Percentiles rank a stretch among this genome's conserved stretches.
Evolutionary conservation across 495 filamentous ascomycete genomes (phyloP).

Genomic region (Tuber microsphaerosporum): DNA sequence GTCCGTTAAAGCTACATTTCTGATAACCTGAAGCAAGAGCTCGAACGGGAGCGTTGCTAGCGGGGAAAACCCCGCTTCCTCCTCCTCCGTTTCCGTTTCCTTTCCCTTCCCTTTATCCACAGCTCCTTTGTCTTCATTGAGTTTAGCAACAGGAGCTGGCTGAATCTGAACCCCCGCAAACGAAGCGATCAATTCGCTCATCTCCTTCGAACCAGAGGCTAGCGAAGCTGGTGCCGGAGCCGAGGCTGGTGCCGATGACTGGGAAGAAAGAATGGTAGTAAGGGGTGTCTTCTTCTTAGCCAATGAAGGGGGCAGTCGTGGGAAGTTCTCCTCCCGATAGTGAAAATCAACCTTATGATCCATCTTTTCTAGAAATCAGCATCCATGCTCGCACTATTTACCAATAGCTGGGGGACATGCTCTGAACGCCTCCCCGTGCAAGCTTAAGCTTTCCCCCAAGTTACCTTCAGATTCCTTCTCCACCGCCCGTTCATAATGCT

Average conservation of each 20-base stretch:
- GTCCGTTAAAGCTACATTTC: conserved; percentile 65
- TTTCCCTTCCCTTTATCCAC: conserved; percentile 51
- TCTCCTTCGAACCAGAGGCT: conserved; percentile 1
- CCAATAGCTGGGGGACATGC: conserved; percentile 45
- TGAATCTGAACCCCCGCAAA: conserved; percentile 63
- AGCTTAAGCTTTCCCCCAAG: conserved; percentile 77
- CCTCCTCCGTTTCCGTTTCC: conserved; percentile 7
- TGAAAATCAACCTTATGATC: conserved; percentile 74
- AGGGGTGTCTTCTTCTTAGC: conserved; percentile 42
- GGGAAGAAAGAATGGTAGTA: conserved; percentile 44
- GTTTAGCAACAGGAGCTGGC: conserved; percentile 45
- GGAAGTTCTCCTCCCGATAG: conserved; percentile 88
- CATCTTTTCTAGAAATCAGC: conserved; percentile 51
- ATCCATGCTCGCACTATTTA: conserved; percentile 15
- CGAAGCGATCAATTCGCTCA: conserved; percentile 64
- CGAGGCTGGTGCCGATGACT: conserved; percentile 52
- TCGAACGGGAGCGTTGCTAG: conserved; percentile 73
- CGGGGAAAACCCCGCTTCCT: conserved; percentile 51
- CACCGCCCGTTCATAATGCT: conserved; percentile 88
- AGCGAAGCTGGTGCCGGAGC: conserved; percentile 48
- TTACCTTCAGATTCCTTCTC: conserved; percentile 78
- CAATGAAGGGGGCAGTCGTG: conserved; percentile 46
- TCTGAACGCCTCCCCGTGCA: conserved; percentile 84
- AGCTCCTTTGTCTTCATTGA: conserved; percentile 21
- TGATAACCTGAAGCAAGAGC: conserved; percentile 66